phyloP scores from a whole-genome alignment of 2,329 filamentous ascomycete species.

The Trichothecium sympodiale region DNA sequence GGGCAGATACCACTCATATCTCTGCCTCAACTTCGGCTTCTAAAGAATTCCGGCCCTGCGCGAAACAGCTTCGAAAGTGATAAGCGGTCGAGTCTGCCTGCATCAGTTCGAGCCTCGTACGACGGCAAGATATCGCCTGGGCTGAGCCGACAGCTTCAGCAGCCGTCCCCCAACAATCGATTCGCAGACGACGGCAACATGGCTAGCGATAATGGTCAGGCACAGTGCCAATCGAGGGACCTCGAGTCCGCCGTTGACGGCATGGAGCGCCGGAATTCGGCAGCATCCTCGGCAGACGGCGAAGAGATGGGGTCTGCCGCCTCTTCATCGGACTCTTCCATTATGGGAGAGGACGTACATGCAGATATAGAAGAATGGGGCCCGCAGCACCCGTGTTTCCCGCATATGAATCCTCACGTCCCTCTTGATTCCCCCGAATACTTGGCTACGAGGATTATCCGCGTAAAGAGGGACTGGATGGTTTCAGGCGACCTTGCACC shows the following conservation, averaged over 20 bases:
- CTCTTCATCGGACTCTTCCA: constrained; percentile 47
- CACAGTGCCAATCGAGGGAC: constrained; percentile 34
- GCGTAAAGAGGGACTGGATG: constrained; percentile 87
- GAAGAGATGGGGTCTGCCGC: constrained; percentile 36
- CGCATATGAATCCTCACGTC: constrained; percentile 87
- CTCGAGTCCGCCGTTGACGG: constrained; percentile 42
- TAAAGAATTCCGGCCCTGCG: constrained; percentile 26
- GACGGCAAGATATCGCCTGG: constrained; percentile 33
- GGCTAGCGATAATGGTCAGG: constrained; percentile 27
- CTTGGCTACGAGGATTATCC: constrained; percentile 73
- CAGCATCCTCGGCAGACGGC: constrained; percentile 35
- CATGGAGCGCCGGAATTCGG: constrained; percentile 33
- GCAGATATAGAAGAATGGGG: constrained; percentile 77
- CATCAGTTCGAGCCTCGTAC: constrained; percentile 40
- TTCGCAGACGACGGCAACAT: constrained; percentile 7
- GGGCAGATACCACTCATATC: constrained; percentile 36
- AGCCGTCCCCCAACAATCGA: constrained; percentile 7
- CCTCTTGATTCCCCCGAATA: constrained; percentile 65
- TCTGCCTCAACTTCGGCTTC: constrained; percentile 37
- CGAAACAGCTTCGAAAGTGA: constrained; percentile 34
- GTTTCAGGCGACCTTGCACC: constrained; percentile 80
- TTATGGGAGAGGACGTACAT: constrained; percentile 53
- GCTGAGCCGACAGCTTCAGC: constrained; percentile 15
- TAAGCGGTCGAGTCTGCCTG: constrained; percentile 40
- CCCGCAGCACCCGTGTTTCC: constrained; percentile 85